Conservation (phyloP, 257 asterid species). For the Petunia secreta region DNA sequence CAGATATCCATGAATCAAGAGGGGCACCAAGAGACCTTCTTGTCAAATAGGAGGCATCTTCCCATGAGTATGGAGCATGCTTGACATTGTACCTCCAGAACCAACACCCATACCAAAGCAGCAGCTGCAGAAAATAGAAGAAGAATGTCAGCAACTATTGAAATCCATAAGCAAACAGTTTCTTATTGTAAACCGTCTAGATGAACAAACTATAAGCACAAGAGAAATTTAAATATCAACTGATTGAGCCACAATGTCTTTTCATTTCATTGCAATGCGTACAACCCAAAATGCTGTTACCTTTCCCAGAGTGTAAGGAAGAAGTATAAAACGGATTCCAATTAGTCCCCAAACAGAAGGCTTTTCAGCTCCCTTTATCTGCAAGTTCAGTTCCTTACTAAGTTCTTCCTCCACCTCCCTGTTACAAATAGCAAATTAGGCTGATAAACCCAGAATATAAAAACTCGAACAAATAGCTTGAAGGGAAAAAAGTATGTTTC, state of each 20-base stretch:
- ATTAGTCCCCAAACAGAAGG: slow-evolving; percentile 91
- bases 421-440: slow-evolving; percentile 28
- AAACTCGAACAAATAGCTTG: neutral
- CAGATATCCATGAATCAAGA: slow-evolving; percentile 66
- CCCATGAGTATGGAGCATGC: slow-evolving; percentile 73
- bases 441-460: slow-evolving; percentile 24
- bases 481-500: slow-evolving; percentile 1
- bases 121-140: slow-evolving; percentile 51
- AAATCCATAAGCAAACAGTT: slow-evolving; percentile 14
- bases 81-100: slow-evolving; percentile 85
- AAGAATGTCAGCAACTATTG: slow-evolving; percentile 13
- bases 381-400: slow-evolving; percentile 87
- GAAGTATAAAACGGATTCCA: slow-evolving; percentile 72
- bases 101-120: slow-evolving; percentile 81
- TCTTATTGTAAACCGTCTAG: slow-evolving; percentile 16
- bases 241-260: neutral
- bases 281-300: slow-evolving; percentile 38
- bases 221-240: neutral
- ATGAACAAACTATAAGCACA: slow-evolving; percentile 13
- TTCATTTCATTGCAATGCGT: slow-evolving; percentile 19
- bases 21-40: slow-evolving; percentile 67
- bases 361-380: slow-evolving; percentile 92
- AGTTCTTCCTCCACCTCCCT: slow-evolving; percentile 85
- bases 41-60: slow-evolving; percentile 86
- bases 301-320: slow-evolving; percentile 86